phyloP scores from a whole-genome alignment of 2,329 filamentous ascomycete species.

The Calonectria fujianensis region DNA sequence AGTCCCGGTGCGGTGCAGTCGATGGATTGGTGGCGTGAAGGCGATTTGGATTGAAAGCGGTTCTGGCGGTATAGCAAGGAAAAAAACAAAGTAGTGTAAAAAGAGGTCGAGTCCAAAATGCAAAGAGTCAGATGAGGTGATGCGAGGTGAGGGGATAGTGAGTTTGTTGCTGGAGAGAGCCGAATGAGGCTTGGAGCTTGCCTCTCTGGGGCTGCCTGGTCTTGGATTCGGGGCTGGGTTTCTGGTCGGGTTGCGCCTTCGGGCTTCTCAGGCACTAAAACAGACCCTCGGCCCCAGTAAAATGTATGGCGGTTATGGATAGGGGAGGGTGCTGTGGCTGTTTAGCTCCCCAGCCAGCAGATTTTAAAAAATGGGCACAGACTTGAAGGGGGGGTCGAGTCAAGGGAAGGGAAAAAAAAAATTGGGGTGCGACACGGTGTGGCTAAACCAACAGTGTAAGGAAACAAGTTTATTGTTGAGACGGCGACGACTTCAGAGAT shows the following conservation, averaged over 20 bases:
- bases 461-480: slow-evolving; percentile 4
- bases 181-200: slow-evolving; percentile 47
- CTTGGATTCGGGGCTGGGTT: slow-evolving; percentile 36
- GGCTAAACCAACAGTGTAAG: slow-evolving; percentile 13
- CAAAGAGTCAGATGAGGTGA: slow-evolving; percentile 47
- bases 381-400: slow-evolving; percentile 30
- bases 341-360: slow-evolving; percentile 46
- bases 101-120: slow-evolving; percentile 41
- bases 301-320: slow-evolving; percentile 24
- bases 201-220: slow-evolving; percentile 31
- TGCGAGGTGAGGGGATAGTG: slow-evolving; percentile 49
- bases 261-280: slow-evolving; percentile 38
- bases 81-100: slow-evolving; percentile 33
- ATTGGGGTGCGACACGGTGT: slow-evolving; percentile 34
- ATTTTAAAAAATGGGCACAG: slow-evolving; percentile 39
- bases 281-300: slow-evolving; percentile 30
- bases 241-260: slow-evolving; percentile 28
- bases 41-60: slow-evolving; percentile 25
- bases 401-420: slow-evolving; percentile 37
- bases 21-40: slow-evolving; percentile 22
- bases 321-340: slow-evolving; percentile 27
- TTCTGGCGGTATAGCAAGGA: slow-evolving; percentile 25
- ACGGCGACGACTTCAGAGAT: background rate
- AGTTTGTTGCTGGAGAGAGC: slow-evolving; percentile 43
- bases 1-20: slow-evolving; percentile 34